These are phyloP conservation scores for Neurospora sp. DNA, from an alignment of 495 filamentous ascomycete genomes.

Conservation along the genomic window DNA sequence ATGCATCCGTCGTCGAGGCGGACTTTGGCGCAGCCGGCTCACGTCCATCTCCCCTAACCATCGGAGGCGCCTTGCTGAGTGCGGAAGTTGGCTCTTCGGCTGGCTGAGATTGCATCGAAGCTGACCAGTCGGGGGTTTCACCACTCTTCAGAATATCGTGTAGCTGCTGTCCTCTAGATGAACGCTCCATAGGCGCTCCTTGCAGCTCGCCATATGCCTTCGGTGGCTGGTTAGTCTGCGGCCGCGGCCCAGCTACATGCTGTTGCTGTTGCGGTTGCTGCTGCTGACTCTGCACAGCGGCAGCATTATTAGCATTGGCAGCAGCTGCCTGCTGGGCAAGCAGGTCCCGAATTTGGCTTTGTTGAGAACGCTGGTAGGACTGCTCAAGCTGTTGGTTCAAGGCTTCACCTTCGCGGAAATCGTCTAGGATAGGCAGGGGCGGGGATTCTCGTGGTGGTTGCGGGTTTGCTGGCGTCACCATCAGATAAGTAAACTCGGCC, in stretches of 20 bases:
- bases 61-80: slow-evolving; percentile 13
- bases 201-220: background rate
- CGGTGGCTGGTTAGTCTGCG: slow-evolving; percentile 39
- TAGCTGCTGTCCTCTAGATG: slow-evolving; percentile 28
- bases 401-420: slow-evolving; percentile 36
- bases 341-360: slow-evolving; percentile 23
- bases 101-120: slow-evolving; percentile 27
- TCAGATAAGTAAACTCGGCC: slow-evolving; percentile 54
- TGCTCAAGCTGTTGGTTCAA: slow-evolving; percentile 31
- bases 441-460: slow-evolving; percentile 47
- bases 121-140: slow-evolving; percentile 33
- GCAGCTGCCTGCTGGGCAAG: slow-evolving; percentile 30
- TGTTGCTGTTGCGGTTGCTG: background rate
- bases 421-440: slow-evolving; percentile 38
- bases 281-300: background rate
- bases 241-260: slow-evolving; percentile 27
- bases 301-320: slow-evolving; percentile 1
- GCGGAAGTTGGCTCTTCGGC: slow-evolving; percentile 48
- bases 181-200: slow-evolving; percentile 32
- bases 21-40: slow-evolving; percentile 34
- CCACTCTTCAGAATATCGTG: slow-evolving; percentile 18
- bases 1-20: slow-evolving; percentile 45
- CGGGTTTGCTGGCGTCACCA: slow-evolving; percentile 53
- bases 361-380: slow-evolving; percentile 22
- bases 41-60: slow-evolving; percentile 11